Percentiles rank a stretch among this genome's conserved stretches.
Evolutionary conservation across 371 early-diverging fungal genomes (phyloP).

Genomic region (Dinochytrium kinnereticum): DNA sequence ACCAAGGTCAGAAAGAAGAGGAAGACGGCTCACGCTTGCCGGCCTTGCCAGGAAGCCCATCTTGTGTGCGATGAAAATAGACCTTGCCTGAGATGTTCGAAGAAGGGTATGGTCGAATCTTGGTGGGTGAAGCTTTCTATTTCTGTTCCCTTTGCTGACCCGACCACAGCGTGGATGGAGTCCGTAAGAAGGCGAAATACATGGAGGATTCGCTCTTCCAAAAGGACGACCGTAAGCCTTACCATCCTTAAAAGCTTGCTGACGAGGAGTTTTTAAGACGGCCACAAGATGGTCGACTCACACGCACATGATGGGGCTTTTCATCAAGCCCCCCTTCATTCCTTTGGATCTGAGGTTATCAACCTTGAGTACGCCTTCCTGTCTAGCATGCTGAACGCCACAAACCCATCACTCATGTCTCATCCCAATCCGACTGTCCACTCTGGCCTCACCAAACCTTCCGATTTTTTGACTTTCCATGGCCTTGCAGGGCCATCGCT

Average conservation of each 20-base stretch:
- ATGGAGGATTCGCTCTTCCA: slow-evolving; percentile 40
- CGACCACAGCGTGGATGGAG: slow-evolving; percentile 61
- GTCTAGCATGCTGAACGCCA: slow-evolving; percentile 73
- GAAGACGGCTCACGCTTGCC: slow-evolving; percentile 8
- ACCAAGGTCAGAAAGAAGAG: background rate
- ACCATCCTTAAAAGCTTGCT: background rate
- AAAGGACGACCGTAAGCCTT: background rate
- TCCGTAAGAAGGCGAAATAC: slow-evolving; percentile 82
- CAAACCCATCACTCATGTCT: background rate
- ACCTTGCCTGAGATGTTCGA: slow-evolving; percentile 86
- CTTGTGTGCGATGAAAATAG: slow-evolving; percentile 47
- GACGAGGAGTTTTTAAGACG: too few relatives aligned
- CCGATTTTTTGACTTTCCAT: background rate
- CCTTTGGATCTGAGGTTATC: slow-evolving; percentile 82
- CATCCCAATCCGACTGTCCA: slow-evolving; percentile 13
- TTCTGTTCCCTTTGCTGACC: too few relatives aligned
- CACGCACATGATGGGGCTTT: background rate
- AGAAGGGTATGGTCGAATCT: slow-evolving; percentile 70
- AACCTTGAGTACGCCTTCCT: slow-evolving; percentile 88
- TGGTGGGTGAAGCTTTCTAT: slow-evolving; percentile 51
- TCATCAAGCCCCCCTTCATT: slow-evolving; percentile 2
- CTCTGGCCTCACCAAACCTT: background rate
- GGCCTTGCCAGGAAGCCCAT: slow-evolving; percentile 42
- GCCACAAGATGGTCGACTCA: background rate
- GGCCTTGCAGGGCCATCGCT: background rate